Conservation (phyloP, 768 basidiomycete genomes). For the Macrolepiota fuliginosa region DNA sequence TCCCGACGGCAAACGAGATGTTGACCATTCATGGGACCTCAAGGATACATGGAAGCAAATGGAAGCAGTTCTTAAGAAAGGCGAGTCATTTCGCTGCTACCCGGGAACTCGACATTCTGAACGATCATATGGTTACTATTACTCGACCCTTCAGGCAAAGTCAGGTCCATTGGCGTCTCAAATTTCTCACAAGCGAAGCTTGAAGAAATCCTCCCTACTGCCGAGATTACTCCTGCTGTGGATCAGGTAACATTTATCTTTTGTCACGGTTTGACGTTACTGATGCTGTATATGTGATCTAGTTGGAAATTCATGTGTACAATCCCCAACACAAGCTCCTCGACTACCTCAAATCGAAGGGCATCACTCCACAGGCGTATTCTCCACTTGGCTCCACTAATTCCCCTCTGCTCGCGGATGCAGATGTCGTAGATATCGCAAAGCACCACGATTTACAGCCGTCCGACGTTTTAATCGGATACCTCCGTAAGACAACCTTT, state of each 20-base stretch:
- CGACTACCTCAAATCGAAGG: constrained; percentile 59
- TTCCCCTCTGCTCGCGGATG: constrained; percentile 65
- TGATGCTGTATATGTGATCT: constrained; percentile 2
- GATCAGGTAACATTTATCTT: constrained; percentile 34
- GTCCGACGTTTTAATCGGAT: constrained; percentile 60
- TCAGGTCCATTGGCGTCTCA: constrained; percentile 52
- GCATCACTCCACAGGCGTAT: constrained; percentile 74
- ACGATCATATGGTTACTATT: background rate
- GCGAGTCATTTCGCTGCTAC: constrained; percentile 25
- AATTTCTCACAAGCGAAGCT: constrained; percentile 59
- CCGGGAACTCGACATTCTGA: background rate
- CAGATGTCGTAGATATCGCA: constrained; percentile 58
- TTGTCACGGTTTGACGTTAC: constrained; percentile 6
- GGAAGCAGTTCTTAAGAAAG: constrained; percentile 70
- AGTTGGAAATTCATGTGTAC: constrained; percentile 76
- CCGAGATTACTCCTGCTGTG: constrained; percentile 41
- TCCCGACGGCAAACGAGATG: constrained; percentile 63
- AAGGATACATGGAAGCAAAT: constrained; percentile 82
- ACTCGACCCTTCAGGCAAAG: constrained; percentile 29
- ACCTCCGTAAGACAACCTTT: constrained; percentile 48
- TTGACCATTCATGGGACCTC: constrained; percentile 64
- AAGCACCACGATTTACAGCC: constrained; percentile 50
- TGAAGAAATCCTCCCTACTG: constrained; percentile 34
- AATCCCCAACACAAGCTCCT: constrained; percentile 72
- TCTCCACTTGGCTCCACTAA: constrained; percentile 75